These are phyloP conservation scores for Kodamaea alishanica DNA, from an alignment of 1,139 yeast species.

Conservation along the genomic window DNA sequence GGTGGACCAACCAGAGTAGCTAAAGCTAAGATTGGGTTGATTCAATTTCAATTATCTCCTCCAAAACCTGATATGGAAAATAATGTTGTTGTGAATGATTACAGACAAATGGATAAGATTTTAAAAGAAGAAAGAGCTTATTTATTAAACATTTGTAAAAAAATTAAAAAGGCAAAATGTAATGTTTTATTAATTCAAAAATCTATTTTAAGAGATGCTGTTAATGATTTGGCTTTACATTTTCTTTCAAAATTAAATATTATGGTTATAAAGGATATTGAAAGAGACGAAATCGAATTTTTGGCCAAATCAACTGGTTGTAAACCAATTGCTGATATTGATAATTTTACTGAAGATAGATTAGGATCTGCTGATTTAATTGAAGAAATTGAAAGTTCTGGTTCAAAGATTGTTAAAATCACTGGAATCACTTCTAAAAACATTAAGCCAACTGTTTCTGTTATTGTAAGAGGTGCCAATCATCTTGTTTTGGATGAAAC, in stretches of 20 bases:
- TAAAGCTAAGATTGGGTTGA: constrained; percentile 86
- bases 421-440: constrained; percentile 70
- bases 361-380: constrained; percentile 88
- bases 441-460: constrained; percentile 75
- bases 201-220: constrained; percentile 94
- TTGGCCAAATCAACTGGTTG: constrained; percentile 89
- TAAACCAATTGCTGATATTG: constrained; percentile 94
- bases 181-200: constrained; percentile 91
- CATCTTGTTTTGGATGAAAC: constrained; percentile 87
- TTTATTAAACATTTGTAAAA: constrained; percentile 88
- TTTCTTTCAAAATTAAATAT: constrained; percentile 89
- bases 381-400: constrained; percentile 89
- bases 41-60: constrained; percentile 95
- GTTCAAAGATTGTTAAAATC: constrained; percentile 85
- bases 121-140: constrained; percentile 96
- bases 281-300: constrained; percentile 94
- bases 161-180: constrained; percentile 94
- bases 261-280: constrained; percentile 92
- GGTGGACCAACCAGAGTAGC: constrained; percentile 97
- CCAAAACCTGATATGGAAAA: constrained; percentile 99
- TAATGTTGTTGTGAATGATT: constrained; percentile 94
- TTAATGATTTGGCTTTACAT: constrained; percentile 92
- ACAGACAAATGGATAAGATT: constrained; percentile 98
- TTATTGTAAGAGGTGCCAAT: constrained; percentile 94
- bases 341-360: constrained; percentile 86